These are phyloP conservation scores for Epichloe amarillans DNA, from an alignment of 2,329 filamentous ascomycete genomes.

Conservation along the genomic window DNA sequence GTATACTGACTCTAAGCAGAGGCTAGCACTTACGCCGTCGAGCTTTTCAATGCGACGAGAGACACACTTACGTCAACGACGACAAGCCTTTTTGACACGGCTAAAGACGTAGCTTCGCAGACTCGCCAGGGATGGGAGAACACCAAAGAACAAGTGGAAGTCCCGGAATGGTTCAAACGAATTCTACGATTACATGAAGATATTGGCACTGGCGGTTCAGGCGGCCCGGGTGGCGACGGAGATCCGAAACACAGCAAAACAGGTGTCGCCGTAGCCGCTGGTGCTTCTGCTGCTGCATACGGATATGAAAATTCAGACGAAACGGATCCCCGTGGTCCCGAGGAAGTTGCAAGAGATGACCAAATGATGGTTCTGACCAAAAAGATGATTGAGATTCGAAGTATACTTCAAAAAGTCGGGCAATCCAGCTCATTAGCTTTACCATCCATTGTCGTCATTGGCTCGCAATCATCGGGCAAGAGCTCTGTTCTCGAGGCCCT, in stretches of 20 bases:
- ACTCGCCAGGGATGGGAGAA: slow-evolving; percentile 70
- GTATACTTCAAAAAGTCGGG: slow-evolving; percentile 78
- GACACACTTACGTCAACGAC: slow-evolving; percentile 60
- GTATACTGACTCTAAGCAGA: slow-evolving; percentile 22
- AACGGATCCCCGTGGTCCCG: slow-evolving; percentile 46
- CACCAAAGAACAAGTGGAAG: slow-evolving; percentile 63
- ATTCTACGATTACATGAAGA: slow-evolving; percentile 52
- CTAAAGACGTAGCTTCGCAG: slow-evolving; percentile 64
- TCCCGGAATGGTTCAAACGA: slow-evolving; percentile 66
- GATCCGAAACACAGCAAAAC: slow-evolving; percentile 47
- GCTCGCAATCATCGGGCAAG: slow-evolving; percentile 95
- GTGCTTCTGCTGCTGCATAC: slow-evolving; percentile 64
- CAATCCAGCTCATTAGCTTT: slow-evolving; percentile 80
- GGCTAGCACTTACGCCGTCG: slow-evolving; percentile 37
- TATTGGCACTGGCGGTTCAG: slow-evolving; percentile 36
- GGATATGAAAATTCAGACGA: slow-evolving; percentile 58
- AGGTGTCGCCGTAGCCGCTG: slow-evolving; percentile 50
- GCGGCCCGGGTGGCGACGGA: slow-evolving; percentile 31
- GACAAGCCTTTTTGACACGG: slow-evolving; percentile 53
- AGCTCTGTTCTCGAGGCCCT: slow-evolving; percentile 95
- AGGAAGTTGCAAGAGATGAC: slow-evolving; percentile 70
- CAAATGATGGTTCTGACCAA: slow-evolving; percentile 99
- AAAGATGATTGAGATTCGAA: slow-evolving; percentile 99
- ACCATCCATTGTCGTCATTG: slow-evolving; percentile 97
- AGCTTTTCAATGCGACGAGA: slow-evolving; percentile 59